Evolutionary conservation across 2,329 filamentous ascomycete species (phyloP).

Genomic region (Phaeosphaeria sp.): DNA sequence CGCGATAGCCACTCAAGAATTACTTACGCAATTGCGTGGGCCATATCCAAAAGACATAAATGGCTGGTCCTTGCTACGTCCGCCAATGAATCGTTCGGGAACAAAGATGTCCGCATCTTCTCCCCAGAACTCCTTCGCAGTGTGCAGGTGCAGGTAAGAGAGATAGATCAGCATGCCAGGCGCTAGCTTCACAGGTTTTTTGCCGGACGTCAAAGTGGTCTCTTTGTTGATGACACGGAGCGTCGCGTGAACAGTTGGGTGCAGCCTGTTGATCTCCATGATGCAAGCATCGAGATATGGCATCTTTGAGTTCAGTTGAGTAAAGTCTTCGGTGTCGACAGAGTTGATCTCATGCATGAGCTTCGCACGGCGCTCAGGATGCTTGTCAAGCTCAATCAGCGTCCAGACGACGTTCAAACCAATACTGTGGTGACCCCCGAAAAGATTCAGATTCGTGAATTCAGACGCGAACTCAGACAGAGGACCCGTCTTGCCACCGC

Average conservation of each 20-base stretch:
- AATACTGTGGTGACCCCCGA: conserved; percentile 8
- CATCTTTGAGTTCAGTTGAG: conserved; percentile 2
- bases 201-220: background rate
- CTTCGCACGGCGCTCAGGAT: background rate
- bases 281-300: conserved; percentile 8
- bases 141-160: conserved; percentile 8
- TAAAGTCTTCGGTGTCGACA: background rate
- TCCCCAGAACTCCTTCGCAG: conserved; percentile 4
- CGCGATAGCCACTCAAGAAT: background rate
- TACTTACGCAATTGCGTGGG: conserved; percentile 4
- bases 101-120: background rate
- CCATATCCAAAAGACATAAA: background rate
- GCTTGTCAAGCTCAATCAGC: conserved; percentile 6
- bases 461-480: background rate
- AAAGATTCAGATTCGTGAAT: background rate
- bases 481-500: background rate
- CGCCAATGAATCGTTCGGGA: background rate
- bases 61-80: background rate
- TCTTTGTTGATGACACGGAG: conserved; percentile 6
- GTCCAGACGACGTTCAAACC: conserved; percentile 7
- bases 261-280: conserved; percentile 8
- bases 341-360: conserved; percentile 4
- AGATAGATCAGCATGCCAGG: conserved; percentile 9
- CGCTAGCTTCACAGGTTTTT: conserved; percentile 3
- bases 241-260: conserved; percentile 8